A percentile compares a stretch with the other conserved stretches of the same genome.
These are phyloP conservation scores for Pseudogymnoascus sp. DNA, from an alignment of 2,329 filamentous ascomycete genomes.

Conservation along the genomic window DNA sequence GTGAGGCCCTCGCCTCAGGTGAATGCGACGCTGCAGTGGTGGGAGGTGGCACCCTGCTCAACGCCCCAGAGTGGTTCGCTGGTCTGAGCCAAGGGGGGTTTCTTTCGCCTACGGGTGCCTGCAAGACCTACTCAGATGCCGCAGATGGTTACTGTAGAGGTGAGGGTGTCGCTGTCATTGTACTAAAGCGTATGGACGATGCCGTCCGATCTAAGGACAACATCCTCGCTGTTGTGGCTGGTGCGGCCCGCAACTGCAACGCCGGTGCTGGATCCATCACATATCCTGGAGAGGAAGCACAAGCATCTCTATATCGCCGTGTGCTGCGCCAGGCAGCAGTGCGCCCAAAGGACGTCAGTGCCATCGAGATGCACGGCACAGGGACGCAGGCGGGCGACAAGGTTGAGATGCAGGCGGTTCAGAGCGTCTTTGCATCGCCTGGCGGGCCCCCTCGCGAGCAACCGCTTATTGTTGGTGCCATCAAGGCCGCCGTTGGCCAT, in stretches of 20 bases:
- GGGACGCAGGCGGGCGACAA: constrained; percentile 76
- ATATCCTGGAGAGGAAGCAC: constrained; percentile 66
- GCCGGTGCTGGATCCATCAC: constrained; percentile 57
- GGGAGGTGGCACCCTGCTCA: constrained; percentile 69
- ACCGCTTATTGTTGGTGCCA: constrained; percentile 9
- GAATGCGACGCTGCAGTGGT: constrained; percentile 77
- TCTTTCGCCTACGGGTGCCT: constrained; percentile 65
- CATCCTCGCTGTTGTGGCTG: constrained; percentile 35
- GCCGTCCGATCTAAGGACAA: constrained; percentile 62
- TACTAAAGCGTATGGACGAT: constrained; percentile 44
- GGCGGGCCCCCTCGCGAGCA: not conserved
- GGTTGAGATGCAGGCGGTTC: constrained; percentile 69
- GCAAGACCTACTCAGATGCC: constrained; percentile 72
- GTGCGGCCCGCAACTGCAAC: constrained; percentile 68
- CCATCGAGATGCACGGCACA: constrained; percentile 82
- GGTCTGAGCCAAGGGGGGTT: constrained; percentile 71
- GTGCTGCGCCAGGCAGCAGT: constrained; percentile 62
- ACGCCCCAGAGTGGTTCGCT: constrained; percentile 72
- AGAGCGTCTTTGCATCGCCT: constrained; percentile 47
- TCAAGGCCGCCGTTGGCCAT: constrained; percentile 11
- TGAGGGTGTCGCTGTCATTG: constrained; percentile 39
- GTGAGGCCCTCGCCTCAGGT: constrained; percentile 63
- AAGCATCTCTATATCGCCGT: constrained; percentile 58
- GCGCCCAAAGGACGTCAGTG: constrained; percentile 66
- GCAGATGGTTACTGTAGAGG: constrained; percentile 48